Evolutionary conservation across 495 filamentous ascomycete species (phyloP).

Genomic region (Aspergillus heteromorphus): DNA sequence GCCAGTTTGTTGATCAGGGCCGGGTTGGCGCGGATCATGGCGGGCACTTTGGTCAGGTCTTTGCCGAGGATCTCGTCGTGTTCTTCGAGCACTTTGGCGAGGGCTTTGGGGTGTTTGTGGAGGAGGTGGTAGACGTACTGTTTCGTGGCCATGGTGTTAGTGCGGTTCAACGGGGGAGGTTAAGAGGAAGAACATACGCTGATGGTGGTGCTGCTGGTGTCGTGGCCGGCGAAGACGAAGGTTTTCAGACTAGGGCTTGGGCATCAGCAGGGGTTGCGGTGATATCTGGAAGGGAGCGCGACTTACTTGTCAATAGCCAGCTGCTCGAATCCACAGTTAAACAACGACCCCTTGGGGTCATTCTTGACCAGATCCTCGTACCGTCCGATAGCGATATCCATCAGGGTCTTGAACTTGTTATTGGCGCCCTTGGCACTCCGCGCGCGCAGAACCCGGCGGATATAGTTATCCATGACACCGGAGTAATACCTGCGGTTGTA

Average conservation of each 20-base stretch:
- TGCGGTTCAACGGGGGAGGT: too few species aligned
- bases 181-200: neutral
- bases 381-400: neutral
- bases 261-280: neutral
- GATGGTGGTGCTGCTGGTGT: neutral
- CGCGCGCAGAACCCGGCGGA: neutral
- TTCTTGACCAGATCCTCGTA: neutral
- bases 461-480: neutral
- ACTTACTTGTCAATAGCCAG: too few species aligned
- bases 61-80: neutral
- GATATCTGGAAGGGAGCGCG: neutral
- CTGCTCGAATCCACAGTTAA: too few species aligned
- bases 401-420: neutral
- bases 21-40: neutral
- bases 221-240: neutral
- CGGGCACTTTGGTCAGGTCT: neutral
- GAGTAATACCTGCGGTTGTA: neutral
- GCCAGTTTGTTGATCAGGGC: neutral
- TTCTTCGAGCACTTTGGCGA: neutral
- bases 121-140: slow-evolving; percentile 1
- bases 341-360: neutral
- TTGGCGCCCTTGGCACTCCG: neutral
- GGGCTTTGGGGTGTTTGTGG: neutral
- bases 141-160: neutral
- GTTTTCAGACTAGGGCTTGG: neutral